Conservation (phyloP, 495 filamentous ascomycete genomes). For the Neurospora sp. region DNA sequence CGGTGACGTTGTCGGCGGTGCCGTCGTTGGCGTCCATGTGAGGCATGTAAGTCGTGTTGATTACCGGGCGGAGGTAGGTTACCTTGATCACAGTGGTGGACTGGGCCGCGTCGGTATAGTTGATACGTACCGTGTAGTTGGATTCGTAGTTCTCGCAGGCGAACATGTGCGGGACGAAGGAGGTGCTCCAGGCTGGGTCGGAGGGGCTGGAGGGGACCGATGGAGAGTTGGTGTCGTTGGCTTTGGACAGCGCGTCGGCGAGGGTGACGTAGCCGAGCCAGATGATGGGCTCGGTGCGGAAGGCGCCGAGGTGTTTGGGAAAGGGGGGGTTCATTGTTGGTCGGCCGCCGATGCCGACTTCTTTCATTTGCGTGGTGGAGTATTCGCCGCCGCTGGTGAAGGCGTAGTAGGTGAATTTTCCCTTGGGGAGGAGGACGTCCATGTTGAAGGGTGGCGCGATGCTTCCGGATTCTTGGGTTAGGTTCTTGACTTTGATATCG, state of each 20-base stretch:
- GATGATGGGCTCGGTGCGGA: slow-evolving; percentile 29
- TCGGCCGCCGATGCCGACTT: slow-evolving; percentile 18
- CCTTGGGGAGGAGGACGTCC: slow-evolving; percentile 23
- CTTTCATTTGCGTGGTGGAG: slow-evolving; percentile 23
- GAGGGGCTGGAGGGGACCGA: slow-evolving; percentile 11
- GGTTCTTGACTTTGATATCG: slow-evolving; percentile 14
- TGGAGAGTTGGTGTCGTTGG: slow-evolving; percentile 2
- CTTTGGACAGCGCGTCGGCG: slow-evolving; percentile 10
- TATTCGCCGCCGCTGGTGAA: slow-evolving; percentile 28
- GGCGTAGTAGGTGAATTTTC: slow-evolving; percentile 25
- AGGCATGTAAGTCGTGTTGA: slow-evolving; percentile 27
- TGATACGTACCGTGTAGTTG: slow-evolving; percentile 23
- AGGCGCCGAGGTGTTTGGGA: slow-evolving; percentile 24
- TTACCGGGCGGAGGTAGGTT: slow-evolving; percentile 18
- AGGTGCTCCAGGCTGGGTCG: slow-evolving; percentile 15
- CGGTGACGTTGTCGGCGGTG: slow-evolving; percentile 29
- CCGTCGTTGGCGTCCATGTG: slow-evolving; percentile 23
- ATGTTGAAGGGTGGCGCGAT: slow-evolving; percentile 20
- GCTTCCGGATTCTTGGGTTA: slow-evolving; percentile 20
- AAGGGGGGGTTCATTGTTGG: slow-evolving; percentile 20
- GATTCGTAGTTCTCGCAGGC: slow-evolving; percentile 32
- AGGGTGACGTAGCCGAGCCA: slow-evolving; percentile 25
- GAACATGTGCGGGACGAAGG: slow-evolving; percentile 28
- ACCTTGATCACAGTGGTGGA: slow-evolving; percentile 18
- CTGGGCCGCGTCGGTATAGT: slow-evolving; percentile 21